Evolutionary conservation across 768 basidiomycete species (phyloP), one percentile per base, ranked within the genome.

Genomic region (Tylopilus sp.): DNA sequence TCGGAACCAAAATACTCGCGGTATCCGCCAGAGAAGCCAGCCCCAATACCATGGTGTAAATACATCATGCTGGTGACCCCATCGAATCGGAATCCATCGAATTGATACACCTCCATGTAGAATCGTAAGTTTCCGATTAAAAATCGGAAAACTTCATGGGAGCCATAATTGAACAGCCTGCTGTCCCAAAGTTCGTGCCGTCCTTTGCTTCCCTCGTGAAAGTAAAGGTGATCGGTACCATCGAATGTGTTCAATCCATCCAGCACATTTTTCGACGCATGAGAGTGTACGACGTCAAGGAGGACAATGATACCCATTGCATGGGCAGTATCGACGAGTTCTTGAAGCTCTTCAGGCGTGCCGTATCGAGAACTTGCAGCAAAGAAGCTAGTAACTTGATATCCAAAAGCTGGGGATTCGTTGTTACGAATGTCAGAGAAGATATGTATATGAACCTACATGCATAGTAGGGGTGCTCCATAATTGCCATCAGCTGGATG

Each of bases 61-160:
- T 98, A 99, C 92, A 99, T 95, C 96, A 98, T 98, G 66, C 92
- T 95, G 4, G 97, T 99, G 44, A 99, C 97, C 25, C 97, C 97
- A 60, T 99, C 97, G 67, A 99, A 99, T 38, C 97, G 78, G 82
- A 98, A 99, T 12, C 97, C 97, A 63, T 98, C 97, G 68, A 99
- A 98, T 61, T 81, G 82, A 72, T 89, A 99, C 65, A 92, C 89
- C 54, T 99, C 96, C 72, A 98, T 83, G 77, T 86, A 99, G 78
- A 86, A 99, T 21, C 96, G 84, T 42, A 98, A 74, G 69, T 99
- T 99, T 68, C 93, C 95, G 59, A 98, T 75, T 51, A 99, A 75
- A 79, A 99, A 99, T 22, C 97, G 81, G 29, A 98, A 71, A 29
- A 98, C 97, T 71, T 99, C 97, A 66, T 98, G 93, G 48, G 81